Evolutionary conservation across 2,329 filamentous ascomycete species (phyloP).

Genomic region (Aspergillus thermomutatus): DNA sequence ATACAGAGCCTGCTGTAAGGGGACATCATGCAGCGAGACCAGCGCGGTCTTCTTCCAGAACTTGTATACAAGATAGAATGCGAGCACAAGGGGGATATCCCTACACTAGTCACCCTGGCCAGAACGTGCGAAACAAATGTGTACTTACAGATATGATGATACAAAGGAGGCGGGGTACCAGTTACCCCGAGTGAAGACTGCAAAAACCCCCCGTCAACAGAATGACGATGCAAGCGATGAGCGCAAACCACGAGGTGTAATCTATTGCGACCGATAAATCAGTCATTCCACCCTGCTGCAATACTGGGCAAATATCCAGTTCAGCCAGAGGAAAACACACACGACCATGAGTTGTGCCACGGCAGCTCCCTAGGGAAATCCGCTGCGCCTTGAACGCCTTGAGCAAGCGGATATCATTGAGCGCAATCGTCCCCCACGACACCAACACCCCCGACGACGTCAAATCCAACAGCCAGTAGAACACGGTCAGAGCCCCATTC

Average conservation of each 20-base stretch:
- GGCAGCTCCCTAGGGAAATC: constrained; percentile 52
- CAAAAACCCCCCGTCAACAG: constrained; percentile 67
- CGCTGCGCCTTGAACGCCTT: constrained; percentile 55
- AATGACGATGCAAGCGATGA: constrained; percentile 61
- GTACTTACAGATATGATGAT: constrained; percentile 61
- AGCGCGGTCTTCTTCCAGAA: constrained; percentile 60
- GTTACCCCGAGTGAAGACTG: constrained; percentile 58
- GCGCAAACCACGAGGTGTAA: constrained; percentile 58
- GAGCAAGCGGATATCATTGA: constrained; percentile 58
- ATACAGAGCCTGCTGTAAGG: constrained; percentile 51
- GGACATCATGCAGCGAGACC: constrained; percentile 50
- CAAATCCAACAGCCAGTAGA: constrained; percentile 62
- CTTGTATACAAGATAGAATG: constrained; percentile 63
- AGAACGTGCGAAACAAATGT: neutral
- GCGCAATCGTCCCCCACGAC: constrained; percentile 59
- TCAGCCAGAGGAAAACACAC: constrained; percentile 40
- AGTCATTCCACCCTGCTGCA: too few species aligned
- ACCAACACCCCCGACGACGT: constrained; percentile 62
- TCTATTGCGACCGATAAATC: neutral
- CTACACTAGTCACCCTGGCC: constrained; percentile 32
- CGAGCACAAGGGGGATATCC: constrained; percentile 58
- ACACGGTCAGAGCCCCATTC: constrained; percentile 57
- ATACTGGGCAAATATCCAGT: neutral
- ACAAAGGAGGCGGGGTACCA: constrained; percentile 59
- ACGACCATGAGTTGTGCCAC: constrained; percentile 62